Evolutionary conservation across 1,284 basidiomycete species (phyloP).

Genomic region (Laetiporus sulphureus): DNA sequence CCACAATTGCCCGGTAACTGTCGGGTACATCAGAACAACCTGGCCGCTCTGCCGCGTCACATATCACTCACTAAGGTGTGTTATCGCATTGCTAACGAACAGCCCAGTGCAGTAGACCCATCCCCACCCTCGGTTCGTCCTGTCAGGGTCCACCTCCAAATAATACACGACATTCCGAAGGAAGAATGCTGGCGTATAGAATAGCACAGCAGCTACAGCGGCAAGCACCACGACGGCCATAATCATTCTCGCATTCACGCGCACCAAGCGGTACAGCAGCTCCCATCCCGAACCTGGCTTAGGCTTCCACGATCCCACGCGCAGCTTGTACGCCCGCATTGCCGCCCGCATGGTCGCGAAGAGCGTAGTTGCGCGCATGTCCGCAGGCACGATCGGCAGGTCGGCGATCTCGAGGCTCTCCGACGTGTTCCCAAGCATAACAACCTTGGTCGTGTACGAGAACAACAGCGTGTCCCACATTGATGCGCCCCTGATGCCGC

Average conservation of each 20-base stretch:
- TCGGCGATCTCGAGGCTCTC: conserved; percentile 80
- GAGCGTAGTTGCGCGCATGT: conserved; percentile 59
- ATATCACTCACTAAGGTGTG: conserved; percentile 46
- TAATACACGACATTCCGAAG: conserved; percentile 66
- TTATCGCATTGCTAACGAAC: conserved; percentile 56
- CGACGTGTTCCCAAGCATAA: conserved; percentile 71
- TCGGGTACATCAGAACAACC: too few relatives aligned
- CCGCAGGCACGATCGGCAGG: conserved; percentile 68
- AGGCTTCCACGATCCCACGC: conserved; percentile 38
- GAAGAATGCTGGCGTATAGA: conserved; percentile 78
- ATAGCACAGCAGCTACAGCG: conserved; percentile 54
- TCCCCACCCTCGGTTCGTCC: conserved; percentile 59
- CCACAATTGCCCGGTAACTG: conserved; percentile 54
- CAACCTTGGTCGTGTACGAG: conserved; percentile 78
- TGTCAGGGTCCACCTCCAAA: conserved; percentile 55
- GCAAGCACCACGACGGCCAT: conserved; percentile 49
- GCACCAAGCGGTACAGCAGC: conserved; percentile 51
- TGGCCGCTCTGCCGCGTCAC: too few relatives aligned
- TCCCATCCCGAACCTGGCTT: conserved; percentile 53
- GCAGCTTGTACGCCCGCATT: conserved; percentile 34
- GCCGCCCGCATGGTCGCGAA: conserved; percentile 34
- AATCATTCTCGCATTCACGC: conserved; percentile 43
- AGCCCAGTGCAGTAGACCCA: conserved; percentile 69
- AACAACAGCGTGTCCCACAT: conserved; percentile 65
- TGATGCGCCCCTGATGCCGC: conserved; percentile 40